Conservation (phyloP, 208 protist species). For the Wallacemonas sp. region DNA sequence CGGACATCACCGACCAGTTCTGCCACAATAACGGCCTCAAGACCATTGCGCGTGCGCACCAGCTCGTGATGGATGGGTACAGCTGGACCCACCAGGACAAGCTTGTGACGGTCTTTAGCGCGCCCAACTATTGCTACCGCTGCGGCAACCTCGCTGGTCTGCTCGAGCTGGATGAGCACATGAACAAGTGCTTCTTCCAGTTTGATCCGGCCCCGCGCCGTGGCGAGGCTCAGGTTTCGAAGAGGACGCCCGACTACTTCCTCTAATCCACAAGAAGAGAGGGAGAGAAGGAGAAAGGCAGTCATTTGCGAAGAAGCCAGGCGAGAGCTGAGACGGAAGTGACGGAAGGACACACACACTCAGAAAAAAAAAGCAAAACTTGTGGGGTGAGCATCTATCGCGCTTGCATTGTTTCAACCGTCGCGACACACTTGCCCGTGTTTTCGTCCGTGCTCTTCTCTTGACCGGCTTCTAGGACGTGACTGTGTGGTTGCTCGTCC, state of each 20-base stretch:
- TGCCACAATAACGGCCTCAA: conserved; percentile 98
- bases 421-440: too few relatives aligned
- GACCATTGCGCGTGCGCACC: conserved; percentile 96
- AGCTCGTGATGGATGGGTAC: conserved; percentile 98
- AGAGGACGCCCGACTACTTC: conserved; percentile 99
- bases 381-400: too few relatives aligned
- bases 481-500: too few relatives aligned
- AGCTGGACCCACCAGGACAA: conserved; percentile 98
- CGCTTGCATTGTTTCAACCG: too few relatives aligned
- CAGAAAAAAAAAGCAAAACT: conserved; percentile 1
- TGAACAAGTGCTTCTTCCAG: conserved; percentile 98
- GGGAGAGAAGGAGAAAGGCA: too few relatives aligned
- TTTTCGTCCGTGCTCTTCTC: too few relatives aligned
- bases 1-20: conserved; percentile 98
- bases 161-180: conserved; percentile 98
- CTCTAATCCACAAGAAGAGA: conserved; percentile 60
- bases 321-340: neutral
- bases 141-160: conserved; percentile 97
- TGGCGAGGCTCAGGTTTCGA: conserved; percentile 97
- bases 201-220: conserved; percentile 98
- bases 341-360: neutral
- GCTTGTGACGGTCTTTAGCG: conserved; percentile 99
- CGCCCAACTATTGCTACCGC: conserved; percentile 99
- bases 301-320: neutral
- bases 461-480: too few relatives aligned